These are phyloP conservation scores for Spinacia oleracea DNA, from an alignment of 179 eudicot genomes.

Conservation along the genomic window DNA sequence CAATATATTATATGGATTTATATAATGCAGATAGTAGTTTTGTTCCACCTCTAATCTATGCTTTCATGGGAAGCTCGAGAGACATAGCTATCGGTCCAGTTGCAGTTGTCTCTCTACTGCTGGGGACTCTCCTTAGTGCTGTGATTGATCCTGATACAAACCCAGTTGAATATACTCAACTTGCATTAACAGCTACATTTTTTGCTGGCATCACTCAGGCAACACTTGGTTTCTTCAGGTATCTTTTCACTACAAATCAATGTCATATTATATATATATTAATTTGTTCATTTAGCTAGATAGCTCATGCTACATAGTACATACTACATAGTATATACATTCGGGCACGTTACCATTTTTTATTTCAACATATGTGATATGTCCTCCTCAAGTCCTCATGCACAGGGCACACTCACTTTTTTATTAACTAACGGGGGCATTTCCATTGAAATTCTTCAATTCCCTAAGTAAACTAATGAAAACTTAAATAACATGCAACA, in stretches of 20 bases:
- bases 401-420: no score
- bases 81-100: constrained; percentile 92
- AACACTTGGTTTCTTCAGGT: constrained; percentile 34
- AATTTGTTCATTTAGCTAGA: no score
- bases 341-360: no score
- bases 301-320: no score
- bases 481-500: no score
- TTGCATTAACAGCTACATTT: constrained; percentile 81
- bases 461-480: no score
- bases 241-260: neutral
- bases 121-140: constrained; percentile 51
- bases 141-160: constrained; percentile 55
- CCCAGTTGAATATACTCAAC: constrained; percentile 43
- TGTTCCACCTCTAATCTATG: constrained; percentile 79
- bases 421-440: no score
- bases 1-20: neutral
- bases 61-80: constrained; percentile 87
- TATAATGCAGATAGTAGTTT: constrained; percentile 63
- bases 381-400: no score
- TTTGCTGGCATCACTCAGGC: constrained; percentile 63
- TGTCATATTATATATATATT: no score
- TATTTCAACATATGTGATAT: no score
- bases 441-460: no score
- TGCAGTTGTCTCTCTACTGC: constrained; percentile 75
- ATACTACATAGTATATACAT: no score